These are phyloP conservation scores for Oryza meridionalis DNA, from an alignment of 176 grass and related monocot species.

Conservation along the genomic window DNA sequence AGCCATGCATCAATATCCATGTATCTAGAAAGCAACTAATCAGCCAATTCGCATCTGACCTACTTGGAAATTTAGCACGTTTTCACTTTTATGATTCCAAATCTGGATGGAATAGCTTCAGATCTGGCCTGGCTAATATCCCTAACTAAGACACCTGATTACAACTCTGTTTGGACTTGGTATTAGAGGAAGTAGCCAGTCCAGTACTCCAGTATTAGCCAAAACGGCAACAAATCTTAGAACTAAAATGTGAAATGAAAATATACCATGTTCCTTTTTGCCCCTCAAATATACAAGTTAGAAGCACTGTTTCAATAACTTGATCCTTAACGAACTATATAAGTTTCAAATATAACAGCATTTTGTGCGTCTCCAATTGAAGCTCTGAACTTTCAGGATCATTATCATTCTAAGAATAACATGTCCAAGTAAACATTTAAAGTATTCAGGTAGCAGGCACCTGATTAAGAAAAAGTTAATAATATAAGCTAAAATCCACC, in stretches of 20 bases:
- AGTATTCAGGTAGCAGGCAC: not conserved
- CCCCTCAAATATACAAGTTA: not conserved
- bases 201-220: not conserved
- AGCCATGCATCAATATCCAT: not conserved
- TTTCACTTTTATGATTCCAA: conserved; percentile 12
- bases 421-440: not conserved
- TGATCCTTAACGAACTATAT: not conserved
- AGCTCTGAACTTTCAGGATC: not conserved
- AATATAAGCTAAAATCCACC: conserved; percentile 44
- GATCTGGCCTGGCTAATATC: not conserved
- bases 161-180: not conserved
- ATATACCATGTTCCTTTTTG: not conserved
- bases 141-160: not conserved
- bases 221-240: not conserved
- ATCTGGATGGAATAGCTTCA: not conserved
- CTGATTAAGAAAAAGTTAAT: conserved; percentile 7
- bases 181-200: not conserved
- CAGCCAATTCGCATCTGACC: not conserved
- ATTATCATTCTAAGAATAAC: conserved; percentile 10
- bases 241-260: not conserved
- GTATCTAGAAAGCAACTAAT: not conserved
- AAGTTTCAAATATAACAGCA: not conserved
- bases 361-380: not conserved
- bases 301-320: not conserved
- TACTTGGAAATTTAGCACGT: not conserved